Evolutionary conservation across 2,329 filamentous ascomycete genomes (phyloP).

Genomic region (Diplocarpon rosae): DNA sequence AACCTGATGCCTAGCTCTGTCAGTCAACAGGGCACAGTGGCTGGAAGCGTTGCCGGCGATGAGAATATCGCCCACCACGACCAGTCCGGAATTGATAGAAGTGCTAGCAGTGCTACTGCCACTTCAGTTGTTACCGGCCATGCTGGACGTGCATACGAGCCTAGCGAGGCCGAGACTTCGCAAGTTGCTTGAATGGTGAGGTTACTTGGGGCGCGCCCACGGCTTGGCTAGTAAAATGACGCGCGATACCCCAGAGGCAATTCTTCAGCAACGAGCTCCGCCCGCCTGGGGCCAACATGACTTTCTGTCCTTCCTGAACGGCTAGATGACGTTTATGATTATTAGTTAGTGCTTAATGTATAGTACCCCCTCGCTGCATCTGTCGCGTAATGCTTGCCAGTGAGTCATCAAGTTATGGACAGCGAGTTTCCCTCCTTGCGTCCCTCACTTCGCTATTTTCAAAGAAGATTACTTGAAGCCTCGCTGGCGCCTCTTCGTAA

Average conservation of each 20-base stretch:
- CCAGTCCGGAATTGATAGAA: constrained; percentile 9
- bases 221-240: no score
- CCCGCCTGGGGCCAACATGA: background rate
- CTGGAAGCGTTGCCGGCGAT: constrained; percentile 11
- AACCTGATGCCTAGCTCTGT: constrained; percentile 13
- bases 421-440: no score
- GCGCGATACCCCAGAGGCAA: no score
- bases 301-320: background rate
- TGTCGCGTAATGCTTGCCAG: no score
- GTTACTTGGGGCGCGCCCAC: background rate
- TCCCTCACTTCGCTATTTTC: no score
- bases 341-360: background rate
- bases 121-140: constrained; percentile 17
- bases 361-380: background rate
- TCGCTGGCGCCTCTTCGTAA: no score
- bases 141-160: constrained; percentile 7
- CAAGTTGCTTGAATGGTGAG: constrained; percentile 5
- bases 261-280: background rate
- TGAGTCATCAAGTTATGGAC: no score
- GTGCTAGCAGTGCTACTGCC: constrained; percentile 19
- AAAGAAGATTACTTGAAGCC: no score
- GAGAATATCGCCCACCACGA: constrained; percentile 9
- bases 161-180: constrained; percentile 11
- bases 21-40: constrained; percentile 7
- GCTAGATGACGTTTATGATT: background rate